Evolutionary conservation across 164 flowering plant genomes (phyloP), one percentile per base, ranked within the genome.

Genomic region (Malania oleifera): DNA sequence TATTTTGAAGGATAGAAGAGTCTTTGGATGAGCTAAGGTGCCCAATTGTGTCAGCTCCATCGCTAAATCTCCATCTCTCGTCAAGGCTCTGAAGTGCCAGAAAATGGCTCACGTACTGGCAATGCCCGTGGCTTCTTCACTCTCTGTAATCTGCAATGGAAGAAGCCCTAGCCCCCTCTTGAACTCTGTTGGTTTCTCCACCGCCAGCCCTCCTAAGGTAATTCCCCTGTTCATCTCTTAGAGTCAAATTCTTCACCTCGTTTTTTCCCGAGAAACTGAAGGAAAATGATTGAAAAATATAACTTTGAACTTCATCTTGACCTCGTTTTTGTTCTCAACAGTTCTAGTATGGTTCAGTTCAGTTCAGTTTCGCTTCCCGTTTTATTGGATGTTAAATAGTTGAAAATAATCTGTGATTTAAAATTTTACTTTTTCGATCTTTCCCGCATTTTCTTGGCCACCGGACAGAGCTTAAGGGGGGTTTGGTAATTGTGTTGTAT

Each of bases 51-150:
- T n/a, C n/a, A n/a, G 38, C 38, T 34, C 38, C 38, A 34, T 34
- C 38, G 1, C 7, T 34, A 7, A 12, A 34, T 12, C 14, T 12
- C n/a, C 17, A 5, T 40, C 17, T 11, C 44, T 40, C 14, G 5
- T 40, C 44, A 15, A 39, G 17, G 11, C 43, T 22, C 43, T 5
- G 19, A 5, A 31, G 18, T 18, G 29, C 9, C 28, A 17, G 59
- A 67, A 48, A 54, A 83, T 83, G 86, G 85, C 84, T 54, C 87
- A 82, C 64, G 60, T 89, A 9, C 60, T 86, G 18, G 86, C 89
- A 20, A 73, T 74, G 65, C 91, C 96, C 0, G 62, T 83, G 1
- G 82, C 82, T 3, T 75, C 86, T 9, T 84, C 96, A 2, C 70
- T 79, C 52, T 77, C 87, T 11, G 43, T 80, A 1, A 70, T 77